A percentile compares a stretch with the other conserved stretches of the same genome.
Conservation (phyloP, 2,329 filamentous ascomycete genomes). For the Xylariales sp. region DNA sequence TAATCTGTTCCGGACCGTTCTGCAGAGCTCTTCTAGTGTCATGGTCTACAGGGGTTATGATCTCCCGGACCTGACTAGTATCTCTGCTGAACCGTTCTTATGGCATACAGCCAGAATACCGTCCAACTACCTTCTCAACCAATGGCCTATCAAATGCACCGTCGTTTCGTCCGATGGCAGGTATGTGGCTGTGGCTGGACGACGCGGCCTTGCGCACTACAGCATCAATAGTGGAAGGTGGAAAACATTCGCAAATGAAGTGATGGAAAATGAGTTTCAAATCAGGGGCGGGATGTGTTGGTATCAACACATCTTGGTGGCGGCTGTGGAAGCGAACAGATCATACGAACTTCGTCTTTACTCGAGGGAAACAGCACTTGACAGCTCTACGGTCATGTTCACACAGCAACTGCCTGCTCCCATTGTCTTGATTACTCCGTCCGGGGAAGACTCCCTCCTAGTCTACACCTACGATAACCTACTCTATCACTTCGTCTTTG, state of each 20-base stretch:
- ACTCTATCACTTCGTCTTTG: slow-evolving; percentile 90
- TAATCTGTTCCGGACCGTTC: slow-evolving; percentile 81
- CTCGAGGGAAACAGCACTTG: slow-evolving; percentile 77
- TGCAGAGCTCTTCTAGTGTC: slow-evolving; percentile 82
- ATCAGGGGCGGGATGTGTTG: slow-evolving; percentile 97
- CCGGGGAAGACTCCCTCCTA: slow-evolving; percentile 88
- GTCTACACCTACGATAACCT: slow-evolving; percentile 98
- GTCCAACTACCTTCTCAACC: slow-evolving; percentile 75
- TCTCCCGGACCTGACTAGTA: slow-evolving; percentile 80
- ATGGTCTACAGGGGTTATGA: slow-evolving; percentile 95
- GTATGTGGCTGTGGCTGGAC: slow-evolving; percentile 94
- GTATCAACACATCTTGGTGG: slow-evolving; percentile 93
- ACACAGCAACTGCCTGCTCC: slow-evolving; percentile 75
- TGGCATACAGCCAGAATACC: slow-evolving; percentile 93
- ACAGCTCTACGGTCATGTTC: slow-evolving; percentile 68
- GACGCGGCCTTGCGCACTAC: slow-evolving; percentile 88
- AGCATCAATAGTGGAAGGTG: slow-evolving; percentile 90
- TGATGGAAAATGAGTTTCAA: slow-evolving; percentile 82
- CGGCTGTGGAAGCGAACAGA: slow-evolving; percentile 81
- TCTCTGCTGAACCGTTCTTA: slow-evolving; percentile 86
- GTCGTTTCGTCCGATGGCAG: slow-evolving; percentile 88
- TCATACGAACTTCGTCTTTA: slow-evolving; percentile 87
- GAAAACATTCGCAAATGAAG: slow-evolving; percentile 85
- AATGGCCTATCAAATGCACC: slow-evolving; percentile 87
- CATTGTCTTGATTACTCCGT: slow-evolving; percentile 83